A percentile compares a stretch with the other conserved stretches of the same genome.
phyloP scores from a whole-genome alignment of 441 rosid genomes.

The Aquilaria agallochum region DNA sequence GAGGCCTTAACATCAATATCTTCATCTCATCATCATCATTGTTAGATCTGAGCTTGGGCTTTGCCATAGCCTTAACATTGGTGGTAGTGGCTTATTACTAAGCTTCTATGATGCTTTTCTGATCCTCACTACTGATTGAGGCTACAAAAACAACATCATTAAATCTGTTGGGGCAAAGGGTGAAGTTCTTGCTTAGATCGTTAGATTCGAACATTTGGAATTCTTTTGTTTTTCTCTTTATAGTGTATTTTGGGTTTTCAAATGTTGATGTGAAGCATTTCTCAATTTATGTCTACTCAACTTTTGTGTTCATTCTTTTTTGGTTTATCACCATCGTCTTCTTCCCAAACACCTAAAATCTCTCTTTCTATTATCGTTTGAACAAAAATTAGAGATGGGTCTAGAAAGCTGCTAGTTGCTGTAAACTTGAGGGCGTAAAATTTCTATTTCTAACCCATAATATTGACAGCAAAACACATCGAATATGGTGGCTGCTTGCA shows the following conservation, averaged over 20 bases:
- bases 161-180: slow-evolving; percentile 15
- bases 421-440: too few relatives aligned
- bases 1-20: too few relatives aligned
- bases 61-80: slow-evolving; percentile 16
- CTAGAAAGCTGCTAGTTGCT: too few relatives aligned
- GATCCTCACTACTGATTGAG: slow-evolving; percentile 3
- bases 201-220: background rate
- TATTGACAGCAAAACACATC: too few relatives aligned
- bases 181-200: slow-evolving; percentile 17
- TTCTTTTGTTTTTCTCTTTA: background rate
- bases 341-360: background rate
- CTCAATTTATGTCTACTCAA: slow-evolving; percentile 25
- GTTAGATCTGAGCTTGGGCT: slow-evolving; percentile 54
- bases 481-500: too few relatives aligned
- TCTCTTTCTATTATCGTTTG: background rate
- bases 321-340: slow-evolving; percentile 33
- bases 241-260: slow-evolving; percentile 21
- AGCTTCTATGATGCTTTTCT: slow-evolving; percentile 56
- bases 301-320: slow-evolving; percentile 67
- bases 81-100: slow-evolving; percentile 31
- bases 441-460: too few relatives aligned
- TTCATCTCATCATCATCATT: slow-evolving; percentile 30
- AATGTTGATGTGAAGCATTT: slow-evolving; percentile 40
- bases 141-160: slow-evolving; percentile 41
- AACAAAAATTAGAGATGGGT: too few relatives aligned